These are phyloP conservation scores for Ogataea polymorpha DNA, from an alignment of 805 yeast genomes.

Conservation along the genomic window DNA sequence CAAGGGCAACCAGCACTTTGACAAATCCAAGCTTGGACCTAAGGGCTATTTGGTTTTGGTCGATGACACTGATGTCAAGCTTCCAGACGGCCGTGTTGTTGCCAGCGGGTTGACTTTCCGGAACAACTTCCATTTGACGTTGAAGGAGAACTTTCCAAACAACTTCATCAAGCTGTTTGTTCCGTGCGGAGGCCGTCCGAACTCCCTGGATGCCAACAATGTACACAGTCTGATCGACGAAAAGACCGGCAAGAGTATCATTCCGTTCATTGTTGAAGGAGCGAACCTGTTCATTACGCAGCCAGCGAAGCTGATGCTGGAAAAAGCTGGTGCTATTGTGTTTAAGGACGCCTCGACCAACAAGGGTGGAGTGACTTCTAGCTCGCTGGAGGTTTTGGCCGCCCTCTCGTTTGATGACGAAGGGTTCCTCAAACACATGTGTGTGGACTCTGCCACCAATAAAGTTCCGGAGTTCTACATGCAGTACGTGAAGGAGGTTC, in stretches of 20 bases:
- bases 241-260: conserved; percentile 68
- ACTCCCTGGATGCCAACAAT: conserved; percentile 85
- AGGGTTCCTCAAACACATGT: conserved; percentile 77
- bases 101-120: conserved; percentile 87
- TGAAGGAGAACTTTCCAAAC: conserved; percentile 56
- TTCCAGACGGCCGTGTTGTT: conserved; percentile 75
- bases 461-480: conserved; percentile 70
- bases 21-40: conserved; percentile 60
- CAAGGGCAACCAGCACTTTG: conserved; percentile 67
- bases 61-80: conserved; percentile 73
- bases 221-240: conserved; percentile 68
- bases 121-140: conserved; percentile 80
- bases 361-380: conserved; percentile 98
- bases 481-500: conserved; percentile 82
- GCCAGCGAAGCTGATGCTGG: conserved; percentile 83
- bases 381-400: conserved; percentile 92
- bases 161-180: conserved; percentile 79
- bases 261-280: conserved; percentile 94
- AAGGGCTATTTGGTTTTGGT: conserved; percentile 81
- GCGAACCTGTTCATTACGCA: conserved; percentile 95
- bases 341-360: conserved; percentile 97
- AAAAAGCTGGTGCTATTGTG: conserved; percentile 79
- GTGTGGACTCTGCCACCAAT: conserved; percentile 53
- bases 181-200: conserved; percentile 99
- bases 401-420: conserved; percentile 87